phyloP scores from a whole-genome alignment of 352 stramenopile genomes.

The Phytophthora macrochlamydospora region DNA sequence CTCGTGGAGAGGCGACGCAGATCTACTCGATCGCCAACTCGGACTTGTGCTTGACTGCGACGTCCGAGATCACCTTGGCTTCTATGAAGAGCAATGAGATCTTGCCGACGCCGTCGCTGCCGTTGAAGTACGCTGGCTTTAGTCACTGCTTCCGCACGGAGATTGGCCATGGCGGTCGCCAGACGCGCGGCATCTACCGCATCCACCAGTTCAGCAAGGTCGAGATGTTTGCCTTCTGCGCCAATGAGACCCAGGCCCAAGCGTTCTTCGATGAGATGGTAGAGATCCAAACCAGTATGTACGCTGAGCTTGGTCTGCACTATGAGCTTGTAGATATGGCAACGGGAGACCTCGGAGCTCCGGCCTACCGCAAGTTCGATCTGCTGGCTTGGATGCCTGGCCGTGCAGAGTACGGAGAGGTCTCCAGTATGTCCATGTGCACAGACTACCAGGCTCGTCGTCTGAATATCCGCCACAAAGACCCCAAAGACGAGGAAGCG shows the following conservation, averaged over 20 bases:
- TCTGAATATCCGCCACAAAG: conserved; percentile 87
- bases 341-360: conserved; percentile 76
- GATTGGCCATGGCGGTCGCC: conserved; percentile 75
- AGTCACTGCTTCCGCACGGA: conserved; percentile 91
- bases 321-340: conserved; percentile 88
- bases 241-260: conserved; percentile 67
- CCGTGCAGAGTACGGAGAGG: conserved; percentile 75
- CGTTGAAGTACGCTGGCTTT: conserved; percentile 80
- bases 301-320: conserved; percentile 78
- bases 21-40: conserved; percentile 88
- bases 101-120: conserved; percentile 54
- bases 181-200: conserved; percentile 84
- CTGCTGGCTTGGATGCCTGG: conserved; percentile 89
- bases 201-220: conserved; percentile 93
- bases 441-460: conserved; percentile 89
- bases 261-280: conserved; percentile 83
- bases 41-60: conserved; percentile 84
- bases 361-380: conserved; percentile 88
- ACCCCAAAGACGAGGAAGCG: conserved; percentile 49
- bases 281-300: conserved; percentile 77
- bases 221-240: conserved; percentile 89
- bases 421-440: conserved; percentile 90
- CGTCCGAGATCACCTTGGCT: conserved; percentile 88
- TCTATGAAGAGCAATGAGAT: conserved; percentile 81
- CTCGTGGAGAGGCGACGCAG: conserved; percentile 84